Base-by-base conservation (phyloP, 176 grass and related monocot species). In the Oropetium thomaeum region DNA sequence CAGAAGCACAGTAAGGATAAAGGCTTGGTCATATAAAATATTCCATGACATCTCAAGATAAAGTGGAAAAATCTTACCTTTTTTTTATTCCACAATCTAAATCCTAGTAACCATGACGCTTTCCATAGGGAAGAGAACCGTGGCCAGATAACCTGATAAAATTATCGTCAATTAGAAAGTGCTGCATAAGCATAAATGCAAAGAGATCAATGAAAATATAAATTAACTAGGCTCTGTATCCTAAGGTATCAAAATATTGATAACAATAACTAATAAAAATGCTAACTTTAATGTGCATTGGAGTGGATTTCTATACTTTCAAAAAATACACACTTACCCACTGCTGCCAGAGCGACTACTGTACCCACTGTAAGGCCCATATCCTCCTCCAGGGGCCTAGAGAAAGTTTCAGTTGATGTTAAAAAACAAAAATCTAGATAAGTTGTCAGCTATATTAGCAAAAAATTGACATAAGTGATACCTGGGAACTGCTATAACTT, bases 401-500 rank as follows among this genome's bases (percentile, higher is more conserved):
- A 87, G 28, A 65, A 73, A 69, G 58, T 80, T 89, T 78, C 33
- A 60, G 52, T 81, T 33, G 17, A 70, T 69, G 62, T 81, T 69
- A 74, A 13, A 14, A 14, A 62, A 61, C 39, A 63, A 73, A 81
- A 80, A 81, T 70, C 32, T 45, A 78, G 34, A 62, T 41, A 41
- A 64, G 17, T 26, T 67, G 32, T 69, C 54, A 29, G 9, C 16
- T 51, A 5, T 17, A 78, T 31, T 27, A 54, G 44, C 29, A 73
- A 81, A 74, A 28, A 37, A 77, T 32, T 47, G 44, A 71, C 62
- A 52, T 35, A 62, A 71, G 54, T 30, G 71, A 61, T 86, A 95
- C 96, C 84, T 95, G 96, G 41, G 96, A 86, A 35, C 84, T 72
- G 17, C 89, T 66, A 92, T 99, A 99, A 63, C 71, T 88, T 72